A percentile compares a stretch with the other conserved stretches of the same genome.
Conservation (phyloP, 1,284 basidiomycete species). For the Pseudozyma flocculosa region DNA sequence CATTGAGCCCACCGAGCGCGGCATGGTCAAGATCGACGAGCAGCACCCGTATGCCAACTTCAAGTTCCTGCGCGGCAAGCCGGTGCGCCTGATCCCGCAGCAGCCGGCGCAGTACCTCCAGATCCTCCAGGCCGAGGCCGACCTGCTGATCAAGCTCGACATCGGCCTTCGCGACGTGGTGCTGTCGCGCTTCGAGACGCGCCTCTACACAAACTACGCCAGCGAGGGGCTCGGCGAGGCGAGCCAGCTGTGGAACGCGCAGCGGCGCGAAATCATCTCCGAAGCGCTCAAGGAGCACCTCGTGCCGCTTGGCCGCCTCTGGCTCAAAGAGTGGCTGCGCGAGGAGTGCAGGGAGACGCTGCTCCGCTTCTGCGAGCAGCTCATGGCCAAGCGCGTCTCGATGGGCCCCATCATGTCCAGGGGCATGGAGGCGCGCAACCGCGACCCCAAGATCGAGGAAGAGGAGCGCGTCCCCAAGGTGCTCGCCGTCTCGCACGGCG, state of each 20-base stretch:
- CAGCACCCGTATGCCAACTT: slow-evolving; percentile 88
- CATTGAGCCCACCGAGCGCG: slow-evolving; percentile 84
- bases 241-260: slow-evolving; percentile 87
- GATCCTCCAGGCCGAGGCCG: slow-evolving; percentile 86
- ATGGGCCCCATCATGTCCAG: slow-evolving; percentile 69
- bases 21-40: slow-evolving; percentile 85
- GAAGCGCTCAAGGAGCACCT: slow-evolving; percentile 77
- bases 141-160: slow-evolving; percentile 77
- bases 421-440: slow-evolving; percentile 47
- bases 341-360: slow-evolving; percentile 80
- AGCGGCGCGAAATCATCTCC: slow-evolving; percentile 75
- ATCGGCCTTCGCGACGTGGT: slow-evolving; percentile 64
- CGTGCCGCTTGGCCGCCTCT: slow-evolving; percentile 77
- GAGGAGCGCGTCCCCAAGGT: slow-evolving; percentile 76
- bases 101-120: slow-evolving; percentile 75
- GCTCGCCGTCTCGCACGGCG: slow-evolving; percentile 89
- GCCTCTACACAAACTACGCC: slow-evolving; percentile 75
- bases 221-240: slow-evolving; percentile 83
- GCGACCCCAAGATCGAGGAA: slow-evolving; percentile 62
- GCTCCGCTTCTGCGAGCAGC: slow-evolving; percentile 41
- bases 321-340: slow-evolving; percentile 84
- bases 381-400: slow-evolving; percentile 58
- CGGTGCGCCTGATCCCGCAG: slow-evolving; percentile 67
- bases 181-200: slow-evolving; percentile 36
- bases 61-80: slow-evolving; percentile 89